phyloP scores from a whole-genome alignment of 2,329 filamentous ascomycete genomes.

The Karstenula rhodostoma region DNA sequence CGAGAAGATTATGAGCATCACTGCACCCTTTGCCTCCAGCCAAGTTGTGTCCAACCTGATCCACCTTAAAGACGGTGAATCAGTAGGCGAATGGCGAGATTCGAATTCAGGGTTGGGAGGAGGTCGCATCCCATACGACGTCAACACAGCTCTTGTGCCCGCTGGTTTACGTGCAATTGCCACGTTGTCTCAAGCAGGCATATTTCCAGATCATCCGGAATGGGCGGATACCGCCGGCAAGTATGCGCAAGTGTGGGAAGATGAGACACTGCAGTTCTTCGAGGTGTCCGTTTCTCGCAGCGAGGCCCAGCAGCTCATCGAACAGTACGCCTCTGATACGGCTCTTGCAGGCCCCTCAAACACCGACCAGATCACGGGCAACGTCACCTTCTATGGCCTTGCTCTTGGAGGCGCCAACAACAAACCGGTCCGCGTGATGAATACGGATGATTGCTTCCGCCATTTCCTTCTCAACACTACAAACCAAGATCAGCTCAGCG shows the following conservation, averaged over 20 bases:
- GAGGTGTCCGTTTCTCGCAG: constrained; percentile 53
- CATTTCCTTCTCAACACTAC: constrained; percentile 69
- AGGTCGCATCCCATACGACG: constrained; percentile 70
- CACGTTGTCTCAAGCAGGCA: constrained; percentile 57
- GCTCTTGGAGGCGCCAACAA: constrained; percentile 61
- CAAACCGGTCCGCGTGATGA: constrained; percentile 64
- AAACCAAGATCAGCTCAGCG: constrained; percentile 63
- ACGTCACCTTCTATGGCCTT: constrained; percentile 64
- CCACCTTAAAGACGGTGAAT: constrained; percentile 61
- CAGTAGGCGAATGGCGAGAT: constrained; percentile 71
- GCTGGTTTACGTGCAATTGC: constrained; percentile 68
- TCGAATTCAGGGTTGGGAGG: constrained; percentile 67
- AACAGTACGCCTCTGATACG: constrained; percentile 56
- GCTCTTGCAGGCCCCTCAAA: constrained; percentile 58
- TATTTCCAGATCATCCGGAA: constrained; percentile 59
- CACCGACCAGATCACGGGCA: constrained; percentile 50
- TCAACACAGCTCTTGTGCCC: constrained; percentile 70
- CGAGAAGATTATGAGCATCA: constrained; percentile 65
- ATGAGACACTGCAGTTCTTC: constrained; percentile 67
- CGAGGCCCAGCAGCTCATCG: constrained; percentile 58
- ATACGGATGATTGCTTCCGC: constrained; percentile 71
- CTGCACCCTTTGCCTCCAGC: constrained; percentile 60
- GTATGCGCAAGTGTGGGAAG: constrained; percentile 70
- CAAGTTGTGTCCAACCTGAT: constrained; percentile 65
- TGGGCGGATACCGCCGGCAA: constrained; percentile 58